Conservation (phyloP, 176 grass and related monocot genomes). For the Musa beccarii region DNA sequence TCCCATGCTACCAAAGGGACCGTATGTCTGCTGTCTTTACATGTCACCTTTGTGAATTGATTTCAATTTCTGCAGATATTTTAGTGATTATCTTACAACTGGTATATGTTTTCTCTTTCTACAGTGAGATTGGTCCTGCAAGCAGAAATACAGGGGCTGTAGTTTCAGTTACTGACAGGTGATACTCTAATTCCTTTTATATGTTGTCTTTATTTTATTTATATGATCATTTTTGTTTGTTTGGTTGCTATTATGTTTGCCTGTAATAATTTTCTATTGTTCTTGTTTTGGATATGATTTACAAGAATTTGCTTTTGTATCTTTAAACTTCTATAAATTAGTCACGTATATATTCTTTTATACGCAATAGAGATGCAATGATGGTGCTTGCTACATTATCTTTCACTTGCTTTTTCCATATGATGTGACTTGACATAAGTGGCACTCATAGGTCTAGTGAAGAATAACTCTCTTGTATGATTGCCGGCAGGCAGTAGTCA, state of each 20-base stretch:
- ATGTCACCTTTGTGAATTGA: conserved; percentile 12
- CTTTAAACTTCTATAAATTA: too few species aligned
- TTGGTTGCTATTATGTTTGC: neutral
- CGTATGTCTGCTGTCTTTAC: conserved; percentile 45
- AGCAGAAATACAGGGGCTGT: conserved; percentile 52
- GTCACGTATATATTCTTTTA: too few species aligned
- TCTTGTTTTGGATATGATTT: too few species aligned
- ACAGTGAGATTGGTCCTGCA: conserved; percentile 45
- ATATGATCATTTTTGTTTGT: neutral
- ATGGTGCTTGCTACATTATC: too few species aligned
- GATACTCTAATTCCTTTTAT: conserved; percentile 21
- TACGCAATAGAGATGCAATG: too few species aligned
- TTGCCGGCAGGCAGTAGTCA: too few species aligned
- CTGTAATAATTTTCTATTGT: neutral
- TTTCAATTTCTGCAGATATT: conserved; percentile 5
- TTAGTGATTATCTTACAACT: neutral
- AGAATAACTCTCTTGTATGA: too few species aligned
- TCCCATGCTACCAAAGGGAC: conserved; percentile 71
- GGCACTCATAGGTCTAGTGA: too few species aligned
- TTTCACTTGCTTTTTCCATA: too few species aligned
- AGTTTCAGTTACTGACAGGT: conserved; percentile 47
- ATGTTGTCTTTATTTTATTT: neutral
- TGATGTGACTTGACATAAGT: too few species aligned
- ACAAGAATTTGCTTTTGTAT: too few species aligned
- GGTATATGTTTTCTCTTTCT: neutral